Evolutionary conservation across 2,329 filamentous ascomycete species (phyloP).

Genomic region (Alternaria ventricosa): DNA sequence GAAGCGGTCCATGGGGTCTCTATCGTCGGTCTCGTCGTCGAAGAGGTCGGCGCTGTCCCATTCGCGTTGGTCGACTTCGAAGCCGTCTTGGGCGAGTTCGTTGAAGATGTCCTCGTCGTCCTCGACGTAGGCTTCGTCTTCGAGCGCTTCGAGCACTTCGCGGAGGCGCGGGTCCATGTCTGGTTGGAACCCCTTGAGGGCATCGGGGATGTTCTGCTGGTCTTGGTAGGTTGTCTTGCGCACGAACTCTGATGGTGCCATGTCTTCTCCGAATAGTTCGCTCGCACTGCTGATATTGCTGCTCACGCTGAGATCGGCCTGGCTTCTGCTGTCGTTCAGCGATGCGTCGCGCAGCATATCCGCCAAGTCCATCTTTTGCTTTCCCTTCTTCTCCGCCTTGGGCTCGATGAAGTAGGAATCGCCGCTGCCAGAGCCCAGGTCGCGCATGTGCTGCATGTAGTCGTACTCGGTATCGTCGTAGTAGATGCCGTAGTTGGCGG

Average conservation of each 20-base stretch:
- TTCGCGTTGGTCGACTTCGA: constrained; percentile 78
- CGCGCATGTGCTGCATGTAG: constrained; percentile 98
- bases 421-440: constrained; percentile 70
- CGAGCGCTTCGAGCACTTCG: constrained; percentile 89
- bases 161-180: constrained; percentile 95
- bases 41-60: constrained; percentile 70
- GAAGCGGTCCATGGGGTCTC: constrained; percentile 51
- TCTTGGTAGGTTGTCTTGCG: constrained; percentile 83
- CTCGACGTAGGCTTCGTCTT: constrained; percentile 94
- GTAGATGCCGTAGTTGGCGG: constrained; percentile 90
- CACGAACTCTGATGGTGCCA: constrained; percentile 81
- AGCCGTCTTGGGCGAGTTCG: constrained; percentile 70
- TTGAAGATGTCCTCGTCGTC: constrained; percentile 84
- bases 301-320: constrained; percentile 52
- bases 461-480: constrained; percentile 96
- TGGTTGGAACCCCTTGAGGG: constrained; percentile 90
- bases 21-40: constrained; percentile 30
- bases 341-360: constrained; percentile 72
- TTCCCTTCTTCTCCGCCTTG: constrained; percentile 68
- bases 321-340: constrained; percentile 51
- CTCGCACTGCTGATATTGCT: constrained; percentile 50
- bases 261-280: constrained; percentile 73
- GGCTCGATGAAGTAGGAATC: constrained; percentile 85
- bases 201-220: constrained; percentile 91
- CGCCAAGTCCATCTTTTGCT: constrained; percentile 79